A percentile compares a stretch with the other conserved stretches of the same genome.
Evolutionary conservation across 2,329 filamentous ascomycete species (phyloP).

Genomic region (Hypoxylon sp.): DNA sequence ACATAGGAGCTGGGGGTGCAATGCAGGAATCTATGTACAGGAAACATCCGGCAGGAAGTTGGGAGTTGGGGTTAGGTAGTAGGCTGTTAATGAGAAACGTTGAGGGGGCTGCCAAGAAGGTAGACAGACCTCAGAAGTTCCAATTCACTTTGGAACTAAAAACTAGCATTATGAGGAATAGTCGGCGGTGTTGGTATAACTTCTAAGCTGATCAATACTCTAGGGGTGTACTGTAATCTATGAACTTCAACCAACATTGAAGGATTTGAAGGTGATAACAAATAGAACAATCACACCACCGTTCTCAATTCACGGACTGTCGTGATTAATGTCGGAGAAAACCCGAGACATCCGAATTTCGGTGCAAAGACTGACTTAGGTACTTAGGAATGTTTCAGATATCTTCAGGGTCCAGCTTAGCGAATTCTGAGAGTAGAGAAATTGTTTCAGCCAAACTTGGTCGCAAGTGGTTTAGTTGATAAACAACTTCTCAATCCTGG

Average conservation of each 20-base stretch:
- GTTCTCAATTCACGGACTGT: background rate
- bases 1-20: conserved; percentile 2
- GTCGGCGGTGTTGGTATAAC: conserved; percentile 5
- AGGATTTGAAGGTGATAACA: background rate
- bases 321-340: conserved; percentile 24
- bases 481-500: conserved; percentile 9
- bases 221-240: too few species aligned
- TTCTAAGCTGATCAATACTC: conserved; percentile 4
- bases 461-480: conserved; percentile 20
- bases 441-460: conserved; percentile 33
- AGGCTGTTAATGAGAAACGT: conserved; percentile 4
- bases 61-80: conserved; percentile 6
- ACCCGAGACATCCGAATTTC: conserved; percentile 30
- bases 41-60: conserved; percentile 11
- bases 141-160: conserved; percentile 11
- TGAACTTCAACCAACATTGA: background rate
- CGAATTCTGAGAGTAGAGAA: conserved; percentile 20
- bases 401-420: conserved; percentile 17
- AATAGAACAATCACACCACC: background rate
- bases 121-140: conserved; percentile 12
- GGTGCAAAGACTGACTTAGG: conserved; percentile 1
- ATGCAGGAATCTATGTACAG: conserved; percentile 17
- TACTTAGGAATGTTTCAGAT: conserved; percentile 37
- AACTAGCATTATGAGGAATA: background rate
- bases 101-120: conserved; percentile 8